Evolutionary conservation across 352 stramenopile genomes (phyloP), one percentile per base, ranked within the genome.

Genomic region (Blastocystis sp.): DNA sequence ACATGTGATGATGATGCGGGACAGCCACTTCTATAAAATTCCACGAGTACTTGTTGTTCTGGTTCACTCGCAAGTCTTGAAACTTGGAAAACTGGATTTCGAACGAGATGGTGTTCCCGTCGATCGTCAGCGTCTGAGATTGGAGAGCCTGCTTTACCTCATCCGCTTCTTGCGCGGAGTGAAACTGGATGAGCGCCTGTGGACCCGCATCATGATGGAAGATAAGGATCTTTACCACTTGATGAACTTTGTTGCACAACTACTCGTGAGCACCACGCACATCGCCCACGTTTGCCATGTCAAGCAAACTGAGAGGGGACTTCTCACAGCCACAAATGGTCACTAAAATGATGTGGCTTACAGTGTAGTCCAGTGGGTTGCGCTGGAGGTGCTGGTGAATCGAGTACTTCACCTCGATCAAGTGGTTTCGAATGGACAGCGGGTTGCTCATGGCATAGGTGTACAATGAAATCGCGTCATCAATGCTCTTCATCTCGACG

Each of bases 31-130:
- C 66, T 0, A 55, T 45, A 45, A 85, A 85, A 85, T 85, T 59
- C 74, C 74, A 85, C 10, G 74, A 70, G 61, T 69, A 85, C 19
- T 66, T 85, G 61, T 62, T 69, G 51, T 85, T 85, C 61, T 85
- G 74, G 35, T 63, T 85, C 26, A 85, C 74, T 51, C 29, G 74
- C n/a, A 85, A 55, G n/a, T 85, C 74, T 2, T 26, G 2, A 31
- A 85, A 63, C 51, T 85, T 85, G 4, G 74, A 85, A 85, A 85
- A 85, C 60, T 85, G 74, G n/a, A 85, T 41, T n/a, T 85, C 74
- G 45, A 85, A 85, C 21, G 74, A 69, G 37, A 85, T 31, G 29
- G 35, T 33, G 33, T 67, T 63, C 21, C 61, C 61, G n/a, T 85
- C 33, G 24, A 85, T 63, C 0, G 31, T 39, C n/a, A 70, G 66